These are phyloP conservation scores for Phytophthora constricta DNA, from an alignment of 352 stramenopile species.

Conservation along the genomic window DNA sequence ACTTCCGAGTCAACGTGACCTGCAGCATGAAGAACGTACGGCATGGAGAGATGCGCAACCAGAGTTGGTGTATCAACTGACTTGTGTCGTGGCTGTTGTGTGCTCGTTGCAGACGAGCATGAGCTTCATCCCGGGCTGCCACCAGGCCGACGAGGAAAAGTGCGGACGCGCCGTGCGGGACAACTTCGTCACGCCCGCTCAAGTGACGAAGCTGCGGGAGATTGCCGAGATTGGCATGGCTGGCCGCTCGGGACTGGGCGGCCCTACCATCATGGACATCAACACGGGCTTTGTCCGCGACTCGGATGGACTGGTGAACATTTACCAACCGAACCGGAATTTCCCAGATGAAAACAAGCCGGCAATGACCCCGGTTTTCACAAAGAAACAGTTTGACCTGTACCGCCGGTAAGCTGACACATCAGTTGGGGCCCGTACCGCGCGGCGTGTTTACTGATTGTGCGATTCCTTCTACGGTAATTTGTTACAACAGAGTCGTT, in stretches of 20 bases:
- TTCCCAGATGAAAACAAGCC: slow-evolving; percentile 43
- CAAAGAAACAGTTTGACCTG: slow-evolving; percentile 78
- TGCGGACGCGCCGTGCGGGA: slow-evolving; percentile 80
- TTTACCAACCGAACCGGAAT: slow-evolving; percentile 73
- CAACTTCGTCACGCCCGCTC: slow-evolving; percentile 71
- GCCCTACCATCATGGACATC: slow-evolving; percentile 93
- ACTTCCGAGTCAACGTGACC: slow-evolving; percentile 60
- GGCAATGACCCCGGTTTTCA: slow-evolving; percentile 66
- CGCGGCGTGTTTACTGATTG: background rate
- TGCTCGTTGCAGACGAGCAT: slow-evolving; percentile 31
- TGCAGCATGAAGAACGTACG: slow-evolving; percentile 58
- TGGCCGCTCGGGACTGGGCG: slow-evolving; percentile 69
- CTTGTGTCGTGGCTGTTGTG: slow-evolving; percentile 1
- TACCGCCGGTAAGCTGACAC: slow-evolving; percentile 59
- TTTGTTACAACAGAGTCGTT: slow-evolving; percentile 67
- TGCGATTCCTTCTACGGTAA: slow-evolving; percentile 2
- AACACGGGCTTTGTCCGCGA: slow-evolving; percentile 91
- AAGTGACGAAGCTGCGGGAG: slow-evolving; percentile 71
- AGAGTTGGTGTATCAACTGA: background rate
- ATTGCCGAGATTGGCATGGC: slow-evolving; percentile 89
- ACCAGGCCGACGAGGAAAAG: slow-evolving; percentile 56
- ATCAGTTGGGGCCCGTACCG: background rate
- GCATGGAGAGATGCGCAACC: background rate
- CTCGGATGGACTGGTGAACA: slow-evolving; percentile 87
- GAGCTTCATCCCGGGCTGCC: slow-evolving; percentile 68